These are phyloP conservation scores for Pichia sp. DNA, from an alignment of 1,139 yeast species.

Conservation along the genomic window DNA sequence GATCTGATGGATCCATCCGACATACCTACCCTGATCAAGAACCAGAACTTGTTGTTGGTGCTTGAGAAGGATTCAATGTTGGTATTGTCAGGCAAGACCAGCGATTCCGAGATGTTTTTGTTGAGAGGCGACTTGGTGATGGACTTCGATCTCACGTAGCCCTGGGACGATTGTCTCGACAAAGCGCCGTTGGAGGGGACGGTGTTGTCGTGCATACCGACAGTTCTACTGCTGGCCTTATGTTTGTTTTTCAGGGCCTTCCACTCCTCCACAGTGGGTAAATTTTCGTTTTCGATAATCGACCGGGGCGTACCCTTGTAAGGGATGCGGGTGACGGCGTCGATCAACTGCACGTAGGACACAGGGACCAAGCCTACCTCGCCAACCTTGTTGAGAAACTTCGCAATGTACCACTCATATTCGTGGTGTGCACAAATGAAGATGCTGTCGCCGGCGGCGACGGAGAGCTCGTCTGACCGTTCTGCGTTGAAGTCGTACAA, in stretches of 20 bases:
- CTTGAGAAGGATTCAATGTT: conserved; percentile 68
- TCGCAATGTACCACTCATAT: conserved; percentile 97
- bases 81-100: conserved; percentile 22
- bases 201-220: conserved; percentile 43
- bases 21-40: conserved; percentile 65
- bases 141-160: conserved; percentile 1
- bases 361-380: conserved; percentile 97
- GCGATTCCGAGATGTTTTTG: not conserved
- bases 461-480: conserved; percentile 81
- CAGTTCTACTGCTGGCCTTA: conserved; percentile 83
- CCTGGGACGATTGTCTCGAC: conserved; percentile 14
- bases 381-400: conserved; percentile 89
- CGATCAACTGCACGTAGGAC: conserved; percentile 80
- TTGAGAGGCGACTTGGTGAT: not conserved
- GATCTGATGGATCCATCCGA: conserved; percentile 66
- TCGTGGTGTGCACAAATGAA: conserved; percentile 95
- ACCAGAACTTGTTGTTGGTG: conserved; percentile 89
- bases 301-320: conserved; percentile 40
- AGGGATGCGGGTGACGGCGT: conserved; percentile 60
- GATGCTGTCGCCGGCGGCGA: conserved; percentile 80
- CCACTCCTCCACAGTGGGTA: conserved; percentile 96
- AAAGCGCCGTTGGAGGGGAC: conserved; percentile 20
- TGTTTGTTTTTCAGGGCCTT: conserved; percentile 85
- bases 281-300: conserved; percentile 53
- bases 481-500: conserved; percentile 86